Percentiles rank a stretch among this genome's conserved stretches.
Evolutionary conservation across 805 yeast genomes (phyloP).

Genomic region (Sugiyamaella americana): DNA sequence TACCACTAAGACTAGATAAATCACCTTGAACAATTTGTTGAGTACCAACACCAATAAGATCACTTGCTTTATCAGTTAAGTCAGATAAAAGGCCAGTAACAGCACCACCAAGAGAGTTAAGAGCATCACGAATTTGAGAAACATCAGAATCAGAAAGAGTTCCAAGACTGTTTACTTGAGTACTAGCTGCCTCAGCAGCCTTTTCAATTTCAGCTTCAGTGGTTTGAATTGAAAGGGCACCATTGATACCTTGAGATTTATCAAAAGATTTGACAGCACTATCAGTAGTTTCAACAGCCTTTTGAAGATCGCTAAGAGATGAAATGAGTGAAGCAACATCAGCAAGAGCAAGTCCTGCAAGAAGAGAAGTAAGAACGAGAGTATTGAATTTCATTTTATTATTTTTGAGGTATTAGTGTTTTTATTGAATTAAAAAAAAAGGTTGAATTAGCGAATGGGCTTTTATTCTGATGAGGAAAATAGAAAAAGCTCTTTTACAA

Average conservation of each 20-base stretch:
- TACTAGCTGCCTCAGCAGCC: conserved; percentile 16
- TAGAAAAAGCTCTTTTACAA: too few relatives aligned
- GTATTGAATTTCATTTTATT: conserved; percentile 3
- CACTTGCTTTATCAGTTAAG: conserved; percentile 22
- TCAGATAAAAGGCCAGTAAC: conserved; percentile 20
- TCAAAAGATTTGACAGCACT: conserved; percentile 10
- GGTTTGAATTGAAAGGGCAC: conserved; percentile 28
- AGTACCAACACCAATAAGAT: conserved; percentile 22
- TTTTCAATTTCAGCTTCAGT: conserved; percentile 18
- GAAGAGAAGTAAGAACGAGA: conserved; percentile 1
- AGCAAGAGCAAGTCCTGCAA: background rate
- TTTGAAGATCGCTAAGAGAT: conserved; percentile 10
- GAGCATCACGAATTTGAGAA: conserved; percentile 6
- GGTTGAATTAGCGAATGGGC: too few relatives aligned
- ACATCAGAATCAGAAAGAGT: conserved; percentile 14
- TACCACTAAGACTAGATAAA: conserved; percentile 18
- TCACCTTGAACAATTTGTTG: conserved; percentile 21
- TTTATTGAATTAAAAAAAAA: too few relatives aligned
- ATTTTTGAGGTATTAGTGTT: too few relatives aligned
- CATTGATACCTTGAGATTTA: conserved; percentile 22
- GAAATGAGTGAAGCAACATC: conserved; percentile 6
- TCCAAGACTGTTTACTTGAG: conserved; percentile 8
- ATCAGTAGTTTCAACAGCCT: conserved; percentile 12
- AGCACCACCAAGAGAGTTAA: conserved; percentile 13
- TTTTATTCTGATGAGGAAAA: too few relatives aligned